Evolutionary conservation across 768 basidiomycete species (phyloP).

Genomic region (Phylloporus arenicola): DNA sequence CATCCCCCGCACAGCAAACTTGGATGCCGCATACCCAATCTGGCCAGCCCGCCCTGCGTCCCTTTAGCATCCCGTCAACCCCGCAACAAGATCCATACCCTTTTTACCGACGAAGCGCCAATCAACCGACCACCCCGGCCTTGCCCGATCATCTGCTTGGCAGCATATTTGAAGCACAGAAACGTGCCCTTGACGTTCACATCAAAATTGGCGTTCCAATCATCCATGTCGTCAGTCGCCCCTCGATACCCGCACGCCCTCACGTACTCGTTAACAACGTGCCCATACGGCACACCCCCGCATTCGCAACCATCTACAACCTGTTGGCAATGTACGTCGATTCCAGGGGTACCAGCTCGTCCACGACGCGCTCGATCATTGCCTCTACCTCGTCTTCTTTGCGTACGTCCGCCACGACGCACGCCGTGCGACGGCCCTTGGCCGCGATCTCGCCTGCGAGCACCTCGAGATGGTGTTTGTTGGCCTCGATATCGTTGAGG

Average conservation of each 20-base stretch:
- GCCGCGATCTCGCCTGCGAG: not conserved
- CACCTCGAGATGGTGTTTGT: conserved; percentile 2
- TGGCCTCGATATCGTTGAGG: conserved; percentile 37
- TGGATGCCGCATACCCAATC: conserved; percentile 13
- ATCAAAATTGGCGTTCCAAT: conserved; percentile 26
- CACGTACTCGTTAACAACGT: conserved; percentile 5
- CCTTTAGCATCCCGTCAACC: not conserved
- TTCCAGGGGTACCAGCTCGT: not conserved
- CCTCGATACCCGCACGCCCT: not conserved
- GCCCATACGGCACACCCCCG: not conserved
- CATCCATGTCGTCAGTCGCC: not conserved
- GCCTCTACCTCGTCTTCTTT: conserved; percentile 6
- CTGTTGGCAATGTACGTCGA: too few species aligned
- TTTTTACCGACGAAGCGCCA: conserved; percentile 4
- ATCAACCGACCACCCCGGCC: conserved; percentile 1
- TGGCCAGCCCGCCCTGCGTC: not conserved
- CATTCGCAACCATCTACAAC: conserved; percentile 12
- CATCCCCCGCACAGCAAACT: conserved; percentile 9
- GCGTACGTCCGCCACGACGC: conserved; percentile 1
- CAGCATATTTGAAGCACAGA: conserved; percentile 24
- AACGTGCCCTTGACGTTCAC: conserved; percentile 16
- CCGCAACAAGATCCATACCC: not conserved
- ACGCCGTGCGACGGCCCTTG: not conserved
- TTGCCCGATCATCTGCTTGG: conserved; percentile 20
- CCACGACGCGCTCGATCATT: conserved; percentile 9